phyloP scores from a whole-genome alignment of 352 stramenopile species.

The Plasmopara muralis region DNA sequence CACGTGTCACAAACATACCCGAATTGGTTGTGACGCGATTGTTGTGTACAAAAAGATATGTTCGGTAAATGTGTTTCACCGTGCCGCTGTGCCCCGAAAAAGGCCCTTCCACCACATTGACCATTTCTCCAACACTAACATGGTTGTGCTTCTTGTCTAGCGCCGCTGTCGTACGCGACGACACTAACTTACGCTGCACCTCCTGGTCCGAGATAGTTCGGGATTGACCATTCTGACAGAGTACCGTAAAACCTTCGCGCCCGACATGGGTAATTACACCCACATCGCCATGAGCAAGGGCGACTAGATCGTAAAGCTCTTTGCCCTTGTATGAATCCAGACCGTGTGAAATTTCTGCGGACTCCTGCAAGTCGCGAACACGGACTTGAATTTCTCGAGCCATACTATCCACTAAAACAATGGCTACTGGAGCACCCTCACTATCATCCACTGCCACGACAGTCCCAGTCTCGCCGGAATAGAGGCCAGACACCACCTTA shows the following conservation, averaged over 20 bases:
- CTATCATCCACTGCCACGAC: slow-evolving; percentile 85
- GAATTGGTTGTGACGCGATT: slow-evolving; percentile 86
- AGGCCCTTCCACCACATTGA: slow-evolving; percentile 82
- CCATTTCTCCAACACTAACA: slow-evolving; percentile 85
- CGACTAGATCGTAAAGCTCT: slow-evolving; percentile 85
- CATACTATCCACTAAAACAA: slow-evolving; percentile 87
- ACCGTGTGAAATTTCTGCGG: slow-evolving; percentile 82
- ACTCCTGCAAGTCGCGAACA: slow-evolving; percentile 86
- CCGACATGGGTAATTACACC: slow-evolving; percentile 89
- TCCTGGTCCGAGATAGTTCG: slow-evolving; percentile 84
- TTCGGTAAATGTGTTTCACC: slow-evolving; percentile 88
- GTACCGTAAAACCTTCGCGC: slow-evolving; percentile 79
- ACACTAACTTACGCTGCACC: slow-evolving; percentile 85
- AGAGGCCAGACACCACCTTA: slow-evolving; percentile 86
- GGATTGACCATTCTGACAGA: slow-evolving; percentile 81
- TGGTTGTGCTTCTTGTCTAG: slow-evolving; percentile 88
- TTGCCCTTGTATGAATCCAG: slow-evolving; percentile 88
- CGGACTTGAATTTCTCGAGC: slow-evolving; percentile 88
- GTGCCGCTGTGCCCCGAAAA: slow-evolving; percentile 82
- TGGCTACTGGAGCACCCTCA: slow-evolving; percentile 74
- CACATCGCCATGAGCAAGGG: slow-evolving; percentile 79
- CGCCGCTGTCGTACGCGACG: slow-evolving; percentile 67
- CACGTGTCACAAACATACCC: slow-evolving; percentile 84
- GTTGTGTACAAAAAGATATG: slow-evolving; percentile 87
- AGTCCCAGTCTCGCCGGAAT: slow-evolving; percentile 85